Base-by-base conservation (phyloP, 106 monocot genomes). In the Platanthera guangdongensis region DNA sequence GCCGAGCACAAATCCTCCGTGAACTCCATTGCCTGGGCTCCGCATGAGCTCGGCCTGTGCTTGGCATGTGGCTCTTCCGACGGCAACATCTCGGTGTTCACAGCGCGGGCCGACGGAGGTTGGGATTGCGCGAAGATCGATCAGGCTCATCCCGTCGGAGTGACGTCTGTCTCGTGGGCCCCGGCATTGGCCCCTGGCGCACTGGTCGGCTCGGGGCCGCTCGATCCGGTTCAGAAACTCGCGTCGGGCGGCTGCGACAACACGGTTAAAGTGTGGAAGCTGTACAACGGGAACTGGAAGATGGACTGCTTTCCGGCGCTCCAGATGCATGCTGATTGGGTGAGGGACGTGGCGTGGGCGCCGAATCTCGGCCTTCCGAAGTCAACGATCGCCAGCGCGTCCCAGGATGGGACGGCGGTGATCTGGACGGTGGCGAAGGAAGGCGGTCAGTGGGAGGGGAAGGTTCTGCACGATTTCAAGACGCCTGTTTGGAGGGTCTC, bases 241-340 rank as follows among this genome's bases (percentile, higher is more conserved):
- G 81, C 62, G 2, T 82, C 77, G 2, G 81, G 81, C 18, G 81
- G 81, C 1, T 82, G 81, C 19, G 81, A 82, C 49, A 82, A 82
- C 62, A 82, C 76, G 0, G 76, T 82, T 7, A 82, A 82, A 48
- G 81, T 82, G 14, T 77, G 81, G 81, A 82, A 82, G 62, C 72
- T 82, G 0, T 54, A 82, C 45, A 82, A 77, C 9, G 81, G 81
- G 7, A 71, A 59, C 7, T 77, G 81, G 81, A 82, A 59, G 62
- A 77, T 82, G 81, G 81, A 82, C 8, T 82, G 81, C 18, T 77
- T 82, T 18, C 81, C 81, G 2, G 81, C 81, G 8, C 81, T 82
- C 14, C 76, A 82, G 32, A 82, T 76, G 77, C 81, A 82, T 19
- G 47, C 51, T 0, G 81, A 82, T 50, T 82, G 81, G 81, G 81